Evolutionary conservation across 2,329 filamentous ascomycete species (phyloP).

Genomic region (Leptographium lundbergii): DNA sequence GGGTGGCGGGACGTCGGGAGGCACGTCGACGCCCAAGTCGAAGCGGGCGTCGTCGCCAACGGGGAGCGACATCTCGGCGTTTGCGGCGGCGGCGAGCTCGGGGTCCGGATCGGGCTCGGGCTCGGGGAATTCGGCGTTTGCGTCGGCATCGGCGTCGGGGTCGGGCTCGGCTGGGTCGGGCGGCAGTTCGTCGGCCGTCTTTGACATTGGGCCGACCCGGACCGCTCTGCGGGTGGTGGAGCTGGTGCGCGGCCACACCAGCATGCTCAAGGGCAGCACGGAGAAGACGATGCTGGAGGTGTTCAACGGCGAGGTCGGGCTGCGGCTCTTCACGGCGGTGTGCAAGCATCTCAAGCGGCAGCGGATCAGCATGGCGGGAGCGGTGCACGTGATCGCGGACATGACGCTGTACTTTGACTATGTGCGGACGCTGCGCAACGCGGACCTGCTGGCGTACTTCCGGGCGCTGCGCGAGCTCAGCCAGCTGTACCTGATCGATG

Average conservation of each 20-base stretch:
- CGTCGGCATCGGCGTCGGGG: neutral
- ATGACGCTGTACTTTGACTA: slow-evolving; percentile 90
- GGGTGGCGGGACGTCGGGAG: slow-evolving; percentile 12
- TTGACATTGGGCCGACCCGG: slow-evolving; percentile 50
- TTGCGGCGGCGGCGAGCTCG: neutral
- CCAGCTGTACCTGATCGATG: slow-evolving; percentile 89
- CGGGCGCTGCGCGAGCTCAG: slow-evolving; percentile 80
- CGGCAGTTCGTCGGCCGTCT: slow-evolving; percentile 18
- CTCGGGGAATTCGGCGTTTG: neutral
- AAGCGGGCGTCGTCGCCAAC: neutral
- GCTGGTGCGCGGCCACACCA: slow-evolving; percentile 77
- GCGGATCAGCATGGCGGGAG: slow-evolving; percentile 77
- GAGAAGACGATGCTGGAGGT: slow-evolving; percentile 98
- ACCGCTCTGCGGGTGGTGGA: slow-evolving; percentile 74
- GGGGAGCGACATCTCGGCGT: neutral
- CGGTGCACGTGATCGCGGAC: slow-evolving; percentile 87
- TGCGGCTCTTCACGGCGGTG: slow-evolving; percentile 79
- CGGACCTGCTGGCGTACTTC: slow-evolving; percentile 80
- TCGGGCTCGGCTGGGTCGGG: slow-evolving; percentile 7
- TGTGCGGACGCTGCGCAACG: slow-evolving; percentile 68
- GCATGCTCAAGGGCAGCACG: slow-evolving; percentile 86
- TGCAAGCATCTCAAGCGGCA: slow-evolving; percentile 98
- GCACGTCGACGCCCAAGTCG: slow-evolving; percentile 16
- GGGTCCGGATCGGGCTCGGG: too few relatives aligned
- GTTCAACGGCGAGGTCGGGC: slow-evolving; percentile 93